Base-by-base conservation (phyloP, 495 filamentous ascomycete genomes). In the Astrothelium subdiscretum region DNA sequence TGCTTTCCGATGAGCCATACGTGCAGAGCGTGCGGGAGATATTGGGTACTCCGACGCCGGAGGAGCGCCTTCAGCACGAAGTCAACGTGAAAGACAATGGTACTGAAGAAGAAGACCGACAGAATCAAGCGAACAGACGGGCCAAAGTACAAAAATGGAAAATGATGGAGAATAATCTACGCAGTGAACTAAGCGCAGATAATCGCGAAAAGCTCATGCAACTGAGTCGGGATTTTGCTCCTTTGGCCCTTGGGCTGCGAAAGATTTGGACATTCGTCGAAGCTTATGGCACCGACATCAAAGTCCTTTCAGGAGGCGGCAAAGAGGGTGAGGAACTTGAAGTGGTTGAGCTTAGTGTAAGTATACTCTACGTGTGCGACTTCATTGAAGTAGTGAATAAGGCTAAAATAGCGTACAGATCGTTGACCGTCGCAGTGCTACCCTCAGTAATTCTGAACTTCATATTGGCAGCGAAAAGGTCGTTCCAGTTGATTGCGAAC, bases 231-330 rank as follows among this genome's bases (percentile, higher is more conserved):
- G 48, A 54, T 11, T 54, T 54, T 29, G 48, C 48, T 11, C 24
- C 48, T 29, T 24, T 54, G 3, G 48, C 48, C 8, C 48, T 26
- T 54, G 48, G 48, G 29, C 12, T 54, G 22, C 26, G 24, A 54
- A 54, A 54, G 24, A 54, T 54, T 54, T 54, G 48, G 48, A 54
- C 48, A 10, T 54, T 54, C 20, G 48, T 54, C n/a, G 48, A 54
- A 29, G 48, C 48, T 11, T 54, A 54, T 54, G 5, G 3, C 15
- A 54, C 48, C 24, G 8, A 29, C 29, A 5, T 54, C n/a, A 26
- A 10, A 10, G 48, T 54, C 22, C 24, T 54, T 8, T 27, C 48
- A 5, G 48, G 48, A 8, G 48, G 48, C n/a, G 24, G 24, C 6
- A 29, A 20, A 29, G 48, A 54, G 24, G 48, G 22, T 29, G 48